phyloP scores from a whole-genome alignment of 805 yeast species.

The Starmerella vitae region DNA sequence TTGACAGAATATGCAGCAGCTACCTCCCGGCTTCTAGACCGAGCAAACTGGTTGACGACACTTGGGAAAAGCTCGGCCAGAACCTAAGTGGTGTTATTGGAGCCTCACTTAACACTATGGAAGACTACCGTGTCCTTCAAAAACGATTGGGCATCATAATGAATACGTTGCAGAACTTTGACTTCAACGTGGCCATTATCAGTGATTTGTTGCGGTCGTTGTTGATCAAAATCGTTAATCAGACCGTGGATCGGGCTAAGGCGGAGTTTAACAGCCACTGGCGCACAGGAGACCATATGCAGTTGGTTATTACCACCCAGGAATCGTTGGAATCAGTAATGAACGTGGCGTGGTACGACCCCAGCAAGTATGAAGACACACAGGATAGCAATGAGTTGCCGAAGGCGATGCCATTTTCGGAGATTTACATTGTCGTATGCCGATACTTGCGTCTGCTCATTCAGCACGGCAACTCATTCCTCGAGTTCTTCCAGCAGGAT shows the following conservation, averaged over 20 bases:
- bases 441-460: slow-evolving; percentile 56
- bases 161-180: slow-evolving; percentile 64
- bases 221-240: slow-evolving; percentile 48
- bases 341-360: slow-evolving; percentile 53
- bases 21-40: slow-evolving; percentile 50
- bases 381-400: slow-evolving; percentile 33
- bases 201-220: slow-evolving; percentile 47
- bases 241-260: slow-evolving; percentile 42
- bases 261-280: slow-evolving; percentile 48
- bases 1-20: slow-evolving; percentile 53
- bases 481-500: slow-evolving; percentile 49
- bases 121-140: slow-evolving; percentile 33
- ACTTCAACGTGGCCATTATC: slow-evolving; percentile 44
- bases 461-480: slow-evolving; percentile 47
- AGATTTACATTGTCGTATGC: slow-evolving; percentile 77
- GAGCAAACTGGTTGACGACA: slow-evolving; percentile 49
- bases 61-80: slow-evolving; percentile 56
- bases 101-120: slow-evolving; percentile 24
- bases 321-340: slow-evolving; percentile 51
- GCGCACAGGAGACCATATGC: slow-evolving; percentile 77
- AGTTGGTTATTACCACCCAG: slow-evolving; percentile 52
- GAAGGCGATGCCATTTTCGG: slow-evolving; percentile 70
- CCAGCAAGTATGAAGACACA: slow-evolving; percentile 34
- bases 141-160: slow-evolving; percentile 54
- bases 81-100: slow-evolving; percentile 22